Conservation (phyloP, 2,329 filamentous ascomycete species). For the Colletotrichum sp. region DNA sequence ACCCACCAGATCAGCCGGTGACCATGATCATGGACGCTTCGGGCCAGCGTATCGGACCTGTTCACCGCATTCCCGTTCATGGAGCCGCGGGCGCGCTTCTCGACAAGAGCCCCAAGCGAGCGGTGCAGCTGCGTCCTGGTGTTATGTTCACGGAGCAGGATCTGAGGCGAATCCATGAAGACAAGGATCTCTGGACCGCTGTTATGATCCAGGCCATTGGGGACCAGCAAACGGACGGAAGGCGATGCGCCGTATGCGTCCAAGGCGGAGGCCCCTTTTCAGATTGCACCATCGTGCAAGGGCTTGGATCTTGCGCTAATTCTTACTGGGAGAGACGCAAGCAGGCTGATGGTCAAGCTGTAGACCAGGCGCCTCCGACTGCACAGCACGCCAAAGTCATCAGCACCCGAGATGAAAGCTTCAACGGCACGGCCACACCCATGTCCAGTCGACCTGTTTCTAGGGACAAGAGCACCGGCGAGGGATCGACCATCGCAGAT, state of each 20-base stretch:
- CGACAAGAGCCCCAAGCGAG: neutral
- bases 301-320: constrained; percentile 55
- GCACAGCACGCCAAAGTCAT: neutral
- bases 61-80: constrained; percentile 33
- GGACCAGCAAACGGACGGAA: constrained; percentile 34
- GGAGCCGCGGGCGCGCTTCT: neutral
- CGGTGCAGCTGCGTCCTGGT: constrained; percentile 4
- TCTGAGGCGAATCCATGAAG: neutral
- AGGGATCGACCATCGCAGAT: constrained; percentile 2
- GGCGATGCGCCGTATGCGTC: constrained; percentile 46
- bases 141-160: neutral
- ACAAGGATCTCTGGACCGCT: constrained; percentile 45
- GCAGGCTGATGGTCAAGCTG: neutral
- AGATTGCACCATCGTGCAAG: constrained; percentile 48
- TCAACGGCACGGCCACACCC: neutral
- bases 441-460: neutral
- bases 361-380: neutral
- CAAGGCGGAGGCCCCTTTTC: constrained; percentile 49
- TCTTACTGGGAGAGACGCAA: constrained; percentile 53
- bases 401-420: neutral
- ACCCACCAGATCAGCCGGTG: neutral
- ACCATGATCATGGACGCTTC: constrained; percentile 37
- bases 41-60: constrained; percentile 41
- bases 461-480: constrained; percentile 4
- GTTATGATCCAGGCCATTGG: constrained; percentile 58